Base-by-base conservation (phyloP, 331 rosid species). In the Dryas integrifolia region DNA sequence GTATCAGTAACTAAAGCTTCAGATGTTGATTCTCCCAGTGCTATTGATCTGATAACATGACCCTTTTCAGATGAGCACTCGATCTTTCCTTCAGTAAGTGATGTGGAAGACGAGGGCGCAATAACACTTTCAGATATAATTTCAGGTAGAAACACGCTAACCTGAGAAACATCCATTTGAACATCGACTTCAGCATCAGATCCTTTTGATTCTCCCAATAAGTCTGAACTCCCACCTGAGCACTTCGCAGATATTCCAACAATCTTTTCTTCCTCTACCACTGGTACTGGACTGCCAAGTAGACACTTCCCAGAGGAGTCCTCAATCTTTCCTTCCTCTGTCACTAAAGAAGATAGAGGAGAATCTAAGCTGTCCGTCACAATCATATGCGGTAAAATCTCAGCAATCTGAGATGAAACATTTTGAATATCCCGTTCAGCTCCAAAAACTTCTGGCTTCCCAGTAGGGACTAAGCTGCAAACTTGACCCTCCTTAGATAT, bases 1-100 rank as follows among this genome's bases (percentile, higher is more conserved):
- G 45, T 64, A 59, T 76, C 75, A 39, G 64, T 40, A 60, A 61
- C 75, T 43, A 50, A 13, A 39, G 35, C 55, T 76, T 70, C 69
- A 43, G 71, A 15, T 45, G 56, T 57, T 21, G 56, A 47, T n/a
- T 70, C 77, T 47, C 18, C 72, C 70, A 21, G 38, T 44, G 9
- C 66, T 16, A 52, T 69, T 41, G 65, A 63, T 13, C 75, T 18
- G 64, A 44, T 62, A 58, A 46, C 71, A 44, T 58, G 70, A 73
- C 30, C 45, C 24, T 4, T 51, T 77, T 65, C 77, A 72, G 76
- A 38, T 43, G 67, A 47, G 57, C 65, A 43, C 13, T 65, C 70
- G 44, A 14, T 26, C 61, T 43, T 59, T 72, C 70, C 74, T 45
- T 75, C 72, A 70, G 39, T 60, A 57, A 5, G 47, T 62, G 43